These are phyloP conservation scores for Globisporangium splendens DNA, from an alignment of 352 stramenopile genomes.

Conservation along the genomic window DNA sequence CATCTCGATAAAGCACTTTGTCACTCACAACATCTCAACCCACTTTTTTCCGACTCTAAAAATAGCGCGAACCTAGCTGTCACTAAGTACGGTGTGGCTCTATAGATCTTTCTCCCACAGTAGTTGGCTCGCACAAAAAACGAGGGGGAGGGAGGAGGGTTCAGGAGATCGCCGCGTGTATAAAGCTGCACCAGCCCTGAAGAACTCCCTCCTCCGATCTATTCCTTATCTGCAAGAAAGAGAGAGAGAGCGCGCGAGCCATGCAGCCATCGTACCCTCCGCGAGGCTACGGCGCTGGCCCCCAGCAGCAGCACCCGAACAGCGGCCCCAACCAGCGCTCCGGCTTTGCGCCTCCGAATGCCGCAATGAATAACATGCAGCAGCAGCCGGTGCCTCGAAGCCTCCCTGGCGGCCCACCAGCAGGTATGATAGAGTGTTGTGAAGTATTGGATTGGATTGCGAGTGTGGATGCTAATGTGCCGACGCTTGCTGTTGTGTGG, in stretches of 20 bases:
- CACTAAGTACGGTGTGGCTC: too few species aligned
- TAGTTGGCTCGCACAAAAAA: neutral
- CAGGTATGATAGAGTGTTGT: constrained; percentile 1
- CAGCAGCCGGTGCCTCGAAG: constrained; percentile 6
- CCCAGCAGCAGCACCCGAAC: constrained; percentile 30
- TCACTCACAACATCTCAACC: neutral
- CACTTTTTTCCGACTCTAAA: too few species aligned
- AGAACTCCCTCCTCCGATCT: constrained; percentile 3
- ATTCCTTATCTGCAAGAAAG: neutral
- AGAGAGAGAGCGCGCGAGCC: neutral
- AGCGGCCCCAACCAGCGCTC: constrained; percentile 2
- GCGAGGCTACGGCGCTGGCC: constrained; percentile 21
- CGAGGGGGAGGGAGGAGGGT: neutral
- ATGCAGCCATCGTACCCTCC: constrained; percentile 48
- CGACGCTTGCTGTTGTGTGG: neutral
- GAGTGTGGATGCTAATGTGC: neutral
- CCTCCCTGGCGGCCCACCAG: constrained; percentile 8
- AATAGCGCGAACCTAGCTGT: too few species aligned
- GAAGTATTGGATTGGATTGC: neutral
- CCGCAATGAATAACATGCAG: constrained; percentile 7
- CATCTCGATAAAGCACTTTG: neutral
- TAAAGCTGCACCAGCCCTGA: constrained; percentile 5
- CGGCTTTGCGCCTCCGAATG: neutral
- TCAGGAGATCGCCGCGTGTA: constrained; percentile 13
- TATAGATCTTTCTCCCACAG: constrained; percentile 5